Evolutionary conservation across 495 filamentous ascomycete genomes (phyloP), one percentile per base, ranked within the genome.

Genomic region (Penicillium taxi): DNA sequence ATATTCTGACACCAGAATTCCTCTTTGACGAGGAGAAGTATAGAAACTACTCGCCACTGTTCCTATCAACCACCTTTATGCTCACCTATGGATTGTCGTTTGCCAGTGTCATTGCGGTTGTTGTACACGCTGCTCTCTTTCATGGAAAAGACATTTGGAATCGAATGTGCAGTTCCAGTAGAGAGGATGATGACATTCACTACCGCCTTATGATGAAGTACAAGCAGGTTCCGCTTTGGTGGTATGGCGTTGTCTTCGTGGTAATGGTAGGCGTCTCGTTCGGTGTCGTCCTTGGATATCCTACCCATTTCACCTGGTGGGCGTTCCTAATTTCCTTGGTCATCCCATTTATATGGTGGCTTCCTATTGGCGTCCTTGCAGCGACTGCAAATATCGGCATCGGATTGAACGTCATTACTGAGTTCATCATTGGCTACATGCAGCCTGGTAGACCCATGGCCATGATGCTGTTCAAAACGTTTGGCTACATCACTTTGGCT

Each of bases 401-500:
- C 8, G 72, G 67, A 9, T 50, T 78, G 8, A 79, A 79, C 24
- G 74, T 80, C 14, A 58, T 80, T 29, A 70, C 76, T 11, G 75
- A 79, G 39, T 82, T 81, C 42, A 64, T 82, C 13, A 65, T 70
- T n/a, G 78, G 78, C 1, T 78, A 79, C 47, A 77, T 79, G 56
- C 72, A 75, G 35, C 72, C 72, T 1, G 78, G 78, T 5, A 56
- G 55, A 3, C 77, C 78, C 2, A 69, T 80, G 41, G 77, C 69
- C 3, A 72, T 78, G 56, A 86, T 81, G 77, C 57, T 79, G 29
- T 81, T 81, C 63, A 78, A 78, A 42, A 72, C 73, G 3, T 77
- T 71, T 39, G 73, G 74, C 9, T 77, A 75, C 37, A 75, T 80
- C 24, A 70, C 65, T 23, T 66, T 75, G 50, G 64, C 56, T 27